Percentiles rank a stretch among this genome's conserved stretches.
phyloP scores from a whole-genome alignment of 1,284 basidiomycete genomes.

The Chondrostereum purpureum region DNA sequence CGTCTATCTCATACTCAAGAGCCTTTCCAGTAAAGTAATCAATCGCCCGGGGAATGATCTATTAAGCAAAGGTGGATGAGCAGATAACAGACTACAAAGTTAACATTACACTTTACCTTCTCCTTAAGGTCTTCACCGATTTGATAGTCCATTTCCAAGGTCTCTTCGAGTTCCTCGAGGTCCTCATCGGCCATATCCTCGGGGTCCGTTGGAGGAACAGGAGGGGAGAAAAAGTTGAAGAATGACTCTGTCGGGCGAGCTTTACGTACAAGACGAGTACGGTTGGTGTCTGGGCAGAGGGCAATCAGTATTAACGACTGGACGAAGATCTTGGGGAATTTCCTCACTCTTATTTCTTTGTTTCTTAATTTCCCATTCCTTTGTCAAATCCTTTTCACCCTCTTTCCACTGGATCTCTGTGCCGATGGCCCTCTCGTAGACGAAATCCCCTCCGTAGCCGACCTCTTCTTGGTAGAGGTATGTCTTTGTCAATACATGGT shows the following conservation, averaged over 20 bases:
- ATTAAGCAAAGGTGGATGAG: slow-evolving; percentile 4
- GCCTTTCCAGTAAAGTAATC: slow-evolving; percentile 98
- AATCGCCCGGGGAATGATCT: slow-evolving; percentile 92
- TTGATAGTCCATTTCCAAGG: slow-evolving; percentile 96
- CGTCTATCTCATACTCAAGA: slow-evolving; percentile 79
- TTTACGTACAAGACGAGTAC: slow-evolving; percentile 88
- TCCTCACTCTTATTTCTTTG: slow-evolving; percentile 97
- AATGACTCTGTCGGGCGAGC: slow-evolving; percentile 86
- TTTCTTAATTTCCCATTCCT: slow-evolving; percentile 98
- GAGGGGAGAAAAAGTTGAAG: slow-evolving; percentile 96
- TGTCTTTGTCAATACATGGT: slow-evolving; percentile 79
- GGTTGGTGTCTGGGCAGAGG: slow-evolving; percentile 70
- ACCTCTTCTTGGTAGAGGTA: slow-evolving; percentile 95
- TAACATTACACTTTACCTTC: slow-evolving; percentile 48
- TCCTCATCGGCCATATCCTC: slow-evolving; percentile 82
- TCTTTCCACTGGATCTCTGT: slow-evolving; percentile 95
- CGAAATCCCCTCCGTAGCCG: slow-evolving; percentile 90
- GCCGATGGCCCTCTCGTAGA: slow-evolving; percentile 91
- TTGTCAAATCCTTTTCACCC: slow-evolving; percentile 91
- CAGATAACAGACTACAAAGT: neutral
- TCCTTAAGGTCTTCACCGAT: slow-evolving; percentile 99
- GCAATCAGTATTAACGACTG: neutral
- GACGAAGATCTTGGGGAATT: slow-evolving; percentile 14
- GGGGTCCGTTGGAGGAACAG: slow-evolving; percentile 70
- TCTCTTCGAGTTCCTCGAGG: slow-evolving; percentile 85